phyloP scores from a whole-genome alignment of 352 stramenopile genomes.

The Aphanomyces invadans region DNA sequence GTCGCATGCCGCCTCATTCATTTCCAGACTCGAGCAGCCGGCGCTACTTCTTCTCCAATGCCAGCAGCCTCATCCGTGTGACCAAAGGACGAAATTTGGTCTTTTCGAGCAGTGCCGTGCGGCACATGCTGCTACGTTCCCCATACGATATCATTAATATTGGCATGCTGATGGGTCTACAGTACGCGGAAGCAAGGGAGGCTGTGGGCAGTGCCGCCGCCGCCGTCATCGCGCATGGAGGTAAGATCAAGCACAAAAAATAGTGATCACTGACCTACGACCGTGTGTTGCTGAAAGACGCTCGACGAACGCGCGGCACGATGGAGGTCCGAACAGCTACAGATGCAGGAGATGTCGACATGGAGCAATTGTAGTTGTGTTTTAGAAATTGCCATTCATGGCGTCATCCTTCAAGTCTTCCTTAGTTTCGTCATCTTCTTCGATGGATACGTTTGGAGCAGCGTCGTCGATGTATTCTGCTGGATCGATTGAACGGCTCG shows the following conservation, averaged over 20 bases:
- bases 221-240: constrained; percentile 45
- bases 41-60: constrained; percentile 83
- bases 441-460: constrained; percentile 11
- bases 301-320: constrained; percentile 41
- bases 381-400: constrained; percentile 31
- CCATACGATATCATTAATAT: constrained; percentile 79
- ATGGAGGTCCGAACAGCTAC: constrained; percentile 33
- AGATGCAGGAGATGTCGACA: constrained; percentile 32
- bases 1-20: constrained; percentile 2
- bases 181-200: constrained; percentile 59
- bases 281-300: constrained; percentile 29
- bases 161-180: constrained; percentile 59
- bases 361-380: constrained; percentile 31
- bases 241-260: not conserved
- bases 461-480: constrained; percentile 36
- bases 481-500: constrained; percentile 15
- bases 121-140: constrained; percentile 67
- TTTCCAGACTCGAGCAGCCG: constrained; percentile 55
- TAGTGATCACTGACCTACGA: not conserved
- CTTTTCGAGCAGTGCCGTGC: constrained; percentile 59
- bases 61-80: constrained; percentile 62
- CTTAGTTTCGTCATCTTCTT: constrained; percentile 21
- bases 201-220: constrained; percentile 48
- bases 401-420: not conserved
- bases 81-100: constrained; percentile 62